A percentile compares a stretch with the other conserved stretches of the same genome.
These are phyloP conservation scores for Evansstolkia leycettana DNA, from an alignment of 495 filamentous ascomycete species.

Conservation along the genomic window DNA sequence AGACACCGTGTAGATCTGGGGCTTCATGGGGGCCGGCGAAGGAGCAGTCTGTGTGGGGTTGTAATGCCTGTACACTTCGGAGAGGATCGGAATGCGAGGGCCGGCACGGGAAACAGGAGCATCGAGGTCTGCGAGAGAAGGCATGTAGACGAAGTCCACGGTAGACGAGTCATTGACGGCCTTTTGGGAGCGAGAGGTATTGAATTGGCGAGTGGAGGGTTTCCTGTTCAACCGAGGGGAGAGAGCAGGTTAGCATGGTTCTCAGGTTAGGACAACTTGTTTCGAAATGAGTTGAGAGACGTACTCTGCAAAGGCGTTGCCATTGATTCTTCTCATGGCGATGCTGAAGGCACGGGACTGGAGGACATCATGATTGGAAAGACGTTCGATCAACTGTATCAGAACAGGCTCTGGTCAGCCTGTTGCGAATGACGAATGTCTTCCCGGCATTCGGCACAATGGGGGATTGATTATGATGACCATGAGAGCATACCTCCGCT, in stretches of 20 bases:
- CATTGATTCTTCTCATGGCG: slow-evolving; percentile 34
- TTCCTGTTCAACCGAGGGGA: slow-evolving; percentile 9
- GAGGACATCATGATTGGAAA: slow-evolving; percentile 40
- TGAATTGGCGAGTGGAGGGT: slow-evolving; percentile 39
- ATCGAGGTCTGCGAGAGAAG: slow-evolving; percentile 34
- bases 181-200: slow-evolving; percentile 43
- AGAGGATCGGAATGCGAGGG: slow-evolving; percentile 41
- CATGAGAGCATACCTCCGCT: slow-evolving; percentile 28
- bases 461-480: too few relatives aligned
- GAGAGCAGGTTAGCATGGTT: background rate
- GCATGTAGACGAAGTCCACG: slow-evolving; percentile 54
- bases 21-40: slow-evolving; percentile 33
- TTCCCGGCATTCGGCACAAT: background rate
- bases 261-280: background rate
- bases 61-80: slow-evolving; percentile 18
- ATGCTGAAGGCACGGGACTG: slow-evolving; percentile 43
- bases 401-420: background rate
- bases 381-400: slow-evolving; percentile 35
- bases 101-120: slow-evolving; percentile 13
- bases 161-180: slow-evolving; percentile 44
- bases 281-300: slow-evolving; percentile 4
- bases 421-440: slow-evolving; percentile 1
- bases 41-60: slow-evolving; percentile 5
- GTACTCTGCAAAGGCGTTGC: slow-evolving; percentile 29
- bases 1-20: slow-evolving; percentile 44